Percentiles rank a stretch among this genome's conserved stretches.
These are phyloP conservation scores for Trichopus zeylanicus DNA, from an alignment of 116 monocot species.

Conservation along the genomic window DNA sequence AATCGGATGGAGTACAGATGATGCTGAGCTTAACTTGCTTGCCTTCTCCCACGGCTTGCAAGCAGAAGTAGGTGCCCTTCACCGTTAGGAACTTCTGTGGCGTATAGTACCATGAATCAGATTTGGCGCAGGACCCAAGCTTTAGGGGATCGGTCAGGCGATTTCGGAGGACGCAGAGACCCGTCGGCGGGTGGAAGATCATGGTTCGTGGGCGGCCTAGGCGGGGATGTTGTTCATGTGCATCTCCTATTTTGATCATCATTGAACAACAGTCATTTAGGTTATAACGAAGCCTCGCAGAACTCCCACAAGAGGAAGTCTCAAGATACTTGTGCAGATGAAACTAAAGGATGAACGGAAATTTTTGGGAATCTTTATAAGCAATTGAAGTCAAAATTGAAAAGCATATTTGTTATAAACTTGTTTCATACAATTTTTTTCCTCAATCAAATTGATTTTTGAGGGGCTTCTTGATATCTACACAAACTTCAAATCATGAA, in stretches of 20 bases:
- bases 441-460: no score
- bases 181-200: conserved; percentile 4
- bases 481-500: no score
- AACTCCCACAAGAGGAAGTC: no score
- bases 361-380: no score
- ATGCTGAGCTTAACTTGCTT: conserved; percentile 9
- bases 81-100: conserved; percentile 9
- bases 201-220: not conserved
- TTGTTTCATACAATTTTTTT: no score
- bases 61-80: conserved; percentile 10
- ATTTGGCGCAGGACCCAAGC: conserved; percentile 3
- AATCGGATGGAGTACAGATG: conserved; percentile 6
- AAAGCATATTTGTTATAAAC: no score
- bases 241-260: no score
- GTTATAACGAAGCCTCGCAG: not conserved
- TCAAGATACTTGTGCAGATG: no score
- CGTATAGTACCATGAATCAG: conserved; percentile 12
- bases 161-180: conserved; percentile 1
- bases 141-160: not conserved
- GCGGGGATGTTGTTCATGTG: not conserved
- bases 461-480: no score
- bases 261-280: not conserved
- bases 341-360: no score
- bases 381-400: no score
- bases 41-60: conserved; percentile 3